Base-by-base conservation (phyloP, 2,329 filamentous ascomycete genomes). In the Fusarium albidum region DNA sequence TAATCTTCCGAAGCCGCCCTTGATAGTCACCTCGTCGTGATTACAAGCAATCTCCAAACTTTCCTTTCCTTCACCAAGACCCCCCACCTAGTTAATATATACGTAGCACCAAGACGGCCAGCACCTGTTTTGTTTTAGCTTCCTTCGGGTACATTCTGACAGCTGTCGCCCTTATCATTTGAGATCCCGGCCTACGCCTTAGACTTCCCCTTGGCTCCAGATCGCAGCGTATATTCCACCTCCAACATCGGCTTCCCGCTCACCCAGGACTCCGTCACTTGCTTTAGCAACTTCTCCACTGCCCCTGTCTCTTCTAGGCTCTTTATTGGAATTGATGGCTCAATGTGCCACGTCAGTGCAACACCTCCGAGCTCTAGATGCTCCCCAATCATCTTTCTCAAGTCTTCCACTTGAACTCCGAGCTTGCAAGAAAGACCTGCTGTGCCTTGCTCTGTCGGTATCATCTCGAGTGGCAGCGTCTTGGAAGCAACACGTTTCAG, bases 181-280 rank as follows among this genome's bases (percentile, higher is more conserved):
- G 37, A 57, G 52, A 59, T 25, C 35, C 40, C n/a, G 41, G 33
- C 32, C 57, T 56, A 61, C 12, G 34, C 49, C 38, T 32, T 61
- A 13, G 50, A 45, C 54, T 70, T 70, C 11, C 68, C 69, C 46
- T 69, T 71, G 7, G 48, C 67, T 47, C 40, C 55, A 32, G 65
- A 59, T 32, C 42, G 59, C 29, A 70, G 40, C 28, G 42, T 64
- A 49, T 68, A 69, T 50, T 69, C 64, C 17, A 71, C 60, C 28
- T 60, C 49, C n/a, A 51, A 27, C 1, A 28, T 45, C 34, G 44
- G 47, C 3, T 44, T 43, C 25, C 27, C 49, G 18, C 43, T 43
- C 39, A 64, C 35, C 69, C 69, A 71, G n/a, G 34, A 38, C 17
- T 59, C 47, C 28, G 68, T 59, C 25, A 40, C 41, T 28, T 50